Conservation (phyloP, 352 stramenopile genomes). For the Discostella stelligera region DNA sequence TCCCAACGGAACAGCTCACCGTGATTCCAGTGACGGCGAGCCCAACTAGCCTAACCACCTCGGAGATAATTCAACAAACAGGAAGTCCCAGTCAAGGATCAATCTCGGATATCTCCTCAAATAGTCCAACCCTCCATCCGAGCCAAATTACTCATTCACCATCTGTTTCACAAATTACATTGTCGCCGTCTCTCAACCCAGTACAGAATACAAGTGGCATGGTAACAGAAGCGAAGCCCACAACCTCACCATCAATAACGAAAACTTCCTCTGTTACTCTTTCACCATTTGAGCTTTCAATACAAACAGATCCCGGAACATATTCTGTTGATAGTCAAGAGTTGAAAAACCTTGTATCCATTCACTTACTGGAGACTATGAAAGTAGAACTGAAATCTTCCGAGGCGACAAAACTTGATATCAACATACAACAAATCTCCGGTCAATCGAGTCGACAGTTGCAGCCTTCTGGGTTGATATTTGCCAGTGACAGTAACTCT, state of each 20-base stretch:
- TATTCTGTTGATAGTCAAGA: conserved; percentile 2
- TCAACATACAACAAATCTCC: background rate
- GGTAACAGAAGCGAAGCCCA: background rate
- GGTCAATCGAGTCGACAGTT: background rate
- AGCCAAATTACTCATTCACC: too few relatives aligned
- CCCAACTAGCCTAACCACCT: background rate
- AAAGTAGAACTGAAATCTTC: background rate
- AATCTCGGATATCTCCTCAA: background rate
- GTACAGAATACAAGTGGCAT: background rate
- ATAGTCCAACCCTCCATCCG: background rate
- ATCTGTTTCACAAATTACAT: too few relatives aligned
- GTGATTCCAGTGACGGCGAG: conserved; percentile 1
- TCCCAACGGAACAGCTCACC: background rate
- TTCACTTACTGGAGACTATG: background rate
- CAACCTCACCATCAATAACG: background rate
- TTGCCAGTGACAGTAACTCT: background rate
- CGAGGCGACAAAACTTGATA: background rate
- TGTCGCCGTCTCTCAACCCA: background rate
- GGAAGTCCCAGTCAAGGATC: background rate
- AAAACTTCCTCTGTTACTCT: background rate
- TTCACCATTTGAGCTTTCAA: background rate
- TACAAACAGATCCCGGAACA: background rate
- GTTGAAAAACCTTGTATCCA: background rate
- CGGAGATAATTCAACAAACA: background rate
- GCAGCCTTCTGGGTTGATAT: background rate